Conservation (phyloP, 257 asterid genomes). For the Plantago major region DNA sequence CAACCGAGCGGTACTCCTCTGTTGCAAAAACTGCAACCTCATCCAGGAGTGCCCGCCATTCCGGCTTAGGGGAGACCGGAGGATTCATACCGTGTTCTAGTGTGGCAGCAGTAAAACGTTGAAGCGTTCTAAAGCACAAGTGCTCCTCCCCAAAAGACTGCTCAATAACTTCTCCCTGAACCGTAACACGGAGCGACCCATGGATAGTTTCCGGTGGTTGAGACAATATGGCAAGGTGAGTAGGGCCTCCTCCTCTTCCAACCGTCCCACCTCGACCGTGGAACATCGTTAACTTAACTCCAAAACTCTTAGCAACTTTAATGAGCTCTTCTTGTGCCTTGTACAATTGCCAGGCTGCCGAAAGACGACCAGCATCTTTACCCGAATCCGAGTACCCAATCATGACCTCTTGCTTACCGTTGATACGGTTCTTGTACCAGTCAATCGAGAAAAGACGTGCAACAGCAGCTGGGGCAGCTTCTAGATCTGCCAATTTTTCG, state of each 20-base stretch:
- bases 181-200: conserved; percentile 66
- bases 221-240: conserved; percentile 65
- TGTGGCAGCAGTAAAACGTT: conserved; percentile 66
- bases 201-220: conserved; percentile 61
- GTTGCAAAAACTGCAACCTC: conserved; percentile 49
- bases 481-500: conserved; percentile 54
- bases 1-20: conserved; percentile 57
- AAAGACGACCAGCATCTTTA: conserved; percentile 61
- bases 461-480: conserved; percentile 59
- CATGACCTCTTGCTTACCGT: conserved; percentile 71
- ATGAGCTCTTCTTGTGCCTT: conserved; percentile 72
- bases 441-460: conserved; percentile 60
- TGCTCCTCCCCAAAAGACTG: conserved; percentile 66
- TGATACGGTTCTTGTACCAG: conserved; percentile 50
- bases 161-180: conserved; percentile 72
- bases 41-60: conserved; percentile 62
- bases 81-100: conserved; percentile 70
- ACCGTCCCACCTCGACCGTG: conserved; percentile 76
- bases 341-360: conserved; percentile 65
- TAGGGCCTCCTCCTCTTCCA: conserved; percentile 72
- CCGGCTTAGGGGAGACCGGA: conserved; percentile 54
- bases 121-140: conserved; percentile 58
- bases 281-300: conserved; percentile 64
- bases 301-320: conserved; percentile 47
- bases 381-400: conserved; percentile 76